Evolutionary conservation across 208 protist species (phyloP), one percentile per base, ranked within the genome.

Genomic region (Crithidia sp.): DNA sequence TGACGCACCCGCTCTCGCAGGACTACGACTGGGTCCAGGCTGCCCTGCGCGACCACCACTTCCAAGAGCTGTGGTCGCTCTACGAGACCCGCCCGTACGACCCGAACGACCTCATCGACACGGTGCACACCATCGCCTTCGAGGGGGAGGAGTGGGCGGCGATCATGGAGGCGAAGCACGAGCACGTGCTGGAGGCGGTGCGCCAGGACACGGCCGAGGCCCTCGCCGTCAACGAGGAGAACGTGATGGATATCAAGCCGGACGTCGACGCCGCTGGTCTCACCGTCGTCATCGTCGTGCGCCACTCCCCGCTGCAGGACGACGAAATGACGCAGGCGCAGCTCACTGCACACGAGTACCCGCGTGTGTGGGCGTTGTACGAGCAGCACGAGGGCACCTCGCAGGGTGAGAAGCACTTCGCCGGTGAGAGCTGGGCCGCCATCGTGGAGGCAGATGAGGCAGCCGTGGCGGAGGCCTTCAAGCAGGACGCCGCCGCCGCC

Each of bases 61-160:
- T 86, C 59, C 37, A 61, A n/a, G 76, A 83, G 55, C 59, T 91
- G 49, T 91, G 86, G 86, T 40, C 17, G 3, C 74, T 80, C 13
- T 82, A 78, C 63, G 74, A 80, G 74, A 52, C 67, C 2, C 76
- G 76, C 53, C 79, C 83, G 41, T 83, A 80, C 76, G 85, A 83
- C 64, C 61, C 64, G 54, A 79, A 68, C 49, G 69, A 78, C 45
- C 72, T 49, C 10, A 56, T 88, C 17, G 60, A 63, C 53, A 88
- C 86, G 39, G 69, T 62, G 69, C 83, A 87, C 81, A 77, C 56
- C 47, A 19, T 86, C 40, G 55, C 59, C 67, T 93, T 93, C 67
- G 83, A 89, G 71, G 88, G 88, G 39, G 80, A 73, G 16, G 77
- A 87, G 43, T 94, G 89, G 89, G 79, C 36, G 44, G 79, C 69